phyloP scores from a whole-genome alignment of 2,329 filamentous ascomycete species.

The Myrmaecium sp. region DNA sequence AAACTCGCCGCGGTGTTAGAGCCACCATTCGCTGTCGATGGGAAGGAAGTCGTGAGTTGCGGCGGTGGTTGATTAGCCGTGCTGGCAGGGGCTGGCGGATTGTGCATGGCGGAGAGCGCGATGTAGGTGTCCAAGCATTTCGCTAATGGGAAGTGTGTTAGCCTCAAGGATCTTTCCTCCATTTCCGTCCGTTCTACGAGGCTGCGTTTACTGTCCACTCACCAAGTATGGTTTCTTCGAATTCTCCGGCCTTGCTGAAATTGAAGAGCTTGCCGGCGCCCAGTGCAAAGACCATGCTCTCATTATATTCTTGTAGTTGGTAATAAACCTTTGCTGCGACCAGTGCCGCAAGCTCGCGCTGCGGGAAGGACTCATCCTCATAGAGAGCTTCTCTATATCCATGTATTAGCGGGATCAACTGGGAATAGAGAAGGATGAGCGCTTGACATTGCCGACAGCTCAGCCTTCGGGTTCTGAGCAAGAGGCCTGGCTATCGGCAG shows the following conservation, averaged over 20 bases:
- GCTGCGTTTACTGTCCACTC: slow-evolving; percentile 11
- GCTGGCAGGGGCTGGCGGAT: slow-evolving; percentile 32
- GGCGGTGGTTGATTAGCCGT: slow-evolving; percentile 36
- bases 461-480: no score
- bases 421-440: no score
- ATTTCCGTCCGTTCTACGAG: no score
- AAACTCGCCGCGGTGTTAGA: slow-evolving; percentile 48
- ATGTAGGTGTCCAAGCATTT: slow-evolving; percentile 99
- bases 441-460: neutral
- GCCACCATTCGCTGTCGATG: slow-evolving; percentile 46
- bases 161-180: neutral
- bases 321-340: slow-evolving; percentile 98
- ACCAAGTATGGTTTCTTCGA: slow-evolving; percentile 96
- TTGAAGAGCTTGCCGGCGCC: slow-evolving; percentile 91
- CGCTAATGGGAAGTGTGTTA: slow-evolving; percentile 26
- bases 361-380: slow-evolving; percentile 87
- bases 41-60: slow-evolving; percentile 69
- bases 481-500: neutral
- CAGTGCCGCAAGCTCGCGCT: slow-evolving; percentile 83
- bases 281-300: slow-evolving; percentile 96
- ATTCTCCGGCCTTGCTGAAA: slow-evolving; percentile 79
- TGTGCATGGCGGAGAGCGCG: slow-evolving; percentile 49
- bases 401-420: slow-evolving; percentile 4
- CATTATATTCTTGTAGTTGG: slow-evolving; percentile 95
- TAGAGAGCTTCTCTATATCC: slow-evolving; percentile 73